Evolutionary conservation across 1,284 basidiomycete species (phyloP).

Genomic region (Ganoderma multipileum): DNA sequence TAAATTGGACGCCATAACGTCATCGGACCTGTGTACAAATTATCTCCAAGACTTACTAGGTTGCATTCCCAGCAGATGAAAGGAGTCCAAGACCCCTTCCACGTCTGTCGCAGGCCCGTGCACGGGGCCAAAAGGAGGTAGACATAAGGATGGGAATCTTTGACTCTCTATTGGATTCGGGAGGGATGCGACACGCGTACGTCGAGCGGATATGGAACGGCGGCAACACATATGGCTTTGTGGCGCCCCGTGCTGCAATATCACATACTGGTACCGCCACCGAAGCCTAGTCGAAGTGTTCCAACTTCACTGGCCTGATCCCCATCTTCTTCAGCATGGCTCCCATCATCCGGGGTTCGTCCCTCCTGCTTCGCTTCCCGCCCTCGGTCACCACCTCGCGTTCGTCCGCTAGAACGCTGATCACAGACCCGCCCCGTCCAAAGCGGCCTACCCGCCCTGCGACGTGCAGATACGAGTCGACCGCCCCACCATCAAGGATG

Average conservation of each 20-base stretch:
- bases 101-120: background rate
- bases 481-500: constrained; percentile 55
- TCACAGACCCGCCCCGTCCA: constrained; percentile 66
- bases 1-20: background rate
- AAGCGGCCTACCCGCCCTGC: constrained; percentile 81
- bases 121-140: background rate
- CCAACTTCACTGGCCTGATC: constrained; percentile 41
- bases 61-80: background rate
- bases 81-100: background rate
- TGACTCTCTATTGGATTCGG: background rate
- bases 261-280: constrained; percentile 12
- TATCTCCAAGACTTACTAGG: background rate
- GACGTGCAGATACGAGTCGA: constrained; percentile 72
- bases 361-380: constrained; percentile 37
- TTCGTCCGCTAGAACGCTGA: constrained; percentile 59
- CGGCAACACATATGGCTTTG: constrained; percentile 1
- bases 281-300: constrained; percentile 52
- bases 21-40: background rate
- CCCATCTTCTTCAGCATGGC: constrained; percentile 56
- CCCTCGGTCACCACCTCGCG: constrained; percentile 38
- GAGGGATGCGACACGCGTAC: background rate
- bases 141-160: background rate
- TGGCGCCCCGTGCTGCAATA: constrained; percentile 7
- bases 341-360: constrained; percentile 52
- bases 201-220: constrained; percentile 4